phyloP scores from a whole-genome alignment of 768 basidiomycete species.

The Chalciporus chontae region DNA sequence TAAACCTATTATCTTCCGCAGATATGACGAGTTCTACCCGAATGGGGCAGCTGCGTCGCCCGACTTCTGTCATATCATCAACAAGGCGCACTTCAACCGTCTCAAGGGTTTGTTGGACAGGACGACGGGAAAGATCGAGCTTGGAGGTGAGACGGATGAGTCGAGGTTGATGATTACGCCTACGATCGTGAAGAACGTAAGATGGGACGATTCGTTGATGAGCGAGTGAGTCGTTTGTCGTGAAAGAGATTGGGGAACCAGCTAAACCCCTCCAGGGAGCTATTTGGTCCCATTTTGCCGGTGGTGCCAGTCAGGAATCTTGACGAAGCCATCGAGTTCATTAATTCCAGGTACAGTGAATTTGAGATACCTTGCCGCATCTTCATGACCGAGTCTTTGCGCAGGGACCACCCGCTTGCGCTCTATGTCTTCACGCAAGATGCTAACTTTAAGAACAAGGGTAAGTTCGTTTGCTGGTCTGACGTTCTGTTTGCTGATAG shows the following conservation, averaged over 20 bases:
- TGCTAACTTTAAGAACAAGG: constrained; percentile 54
- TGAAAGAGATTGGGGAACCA: neutral
- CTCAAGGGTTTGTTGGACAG: constrained; percentile 59
- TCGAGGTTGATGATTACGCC: constrained; percentile 64
- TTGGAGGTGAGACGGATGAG: constrained; percentile 62
- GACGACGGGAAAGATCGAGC: constrained; percentile 61
- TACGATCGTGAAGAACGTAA: constrained; percentile 65
- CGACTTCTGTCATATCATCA: constrained; percentile 51
- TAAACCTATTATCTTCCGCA: neutral
- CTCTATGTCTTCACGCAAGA: constrained; percentile 75
- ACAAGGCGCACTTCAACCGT: constrained; percentile 51
- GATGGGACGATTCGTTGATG: constrained; percentile 68
- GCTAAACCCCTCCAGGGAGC: constrained; percentile 47
- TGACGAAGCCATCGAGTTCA: constrained; percentile 68
- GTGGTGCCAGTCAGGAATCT: constrained; percentile 67
- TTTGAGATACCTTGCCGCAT: neutral
- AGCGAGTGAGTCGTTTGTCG: constrained; percentile 49
- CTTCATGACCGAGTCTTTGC: neutral
- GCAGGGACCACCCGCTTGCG: constrained; percentile 68
- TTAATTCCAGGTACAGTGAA: constrained; percentile 51
- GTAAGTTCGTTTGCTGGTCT: constrained; percentile 30
- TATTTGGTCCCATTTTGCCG: constrained; percentile 82
- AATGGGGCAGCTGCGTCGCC: constrained; percentile 40
- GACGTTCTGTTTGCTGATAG: neutral
- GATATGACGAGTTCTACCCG: constrained; percentile 36